Conservation (phyloP, 2,329 filamentous ascomycete species). For the Penicillium sp. region DNA sequence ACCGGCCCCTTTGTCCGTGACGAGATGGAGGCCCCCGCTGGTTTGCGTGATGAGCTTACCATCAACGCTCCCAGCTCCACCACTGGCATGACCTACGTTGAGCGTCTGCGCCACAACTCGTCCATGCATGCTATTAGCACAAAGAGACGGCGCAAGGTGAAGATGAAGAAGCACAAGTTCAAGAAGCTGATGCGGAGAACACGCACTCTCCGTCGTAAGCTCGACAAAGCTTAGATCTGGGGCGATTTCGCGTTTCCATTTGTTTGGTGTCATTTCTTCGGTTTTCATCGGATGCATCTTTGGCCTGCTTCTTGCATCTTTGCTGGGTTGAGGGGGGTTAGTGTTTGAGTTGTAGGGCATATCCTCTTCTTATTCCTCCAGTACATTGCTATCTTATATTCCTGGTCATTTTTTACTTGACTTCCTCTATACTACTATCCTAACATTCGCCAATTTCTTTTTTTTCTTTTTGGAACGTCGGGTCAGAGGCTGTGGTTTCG, state of each 20-base stretch:
- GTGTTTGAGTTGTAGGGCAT: slow-evolving; percentile 20
- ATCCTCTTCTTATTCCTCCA: slow-evolving; percentile 9
- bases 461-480: slow-evolving; percentile 2
- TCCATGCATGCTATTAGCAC: slow-evolving; percentile 84
- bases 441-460: slow-evolving; percentile 17
- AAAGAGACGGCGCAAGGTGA: slow-evolving; percentile 86
- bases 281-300: slow-evolving; percentile 20
- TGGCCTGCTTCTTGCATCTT: slow-evolving; percentile 24
- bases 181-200: slow-evolving; percentile 98
- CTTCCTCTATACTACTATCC: slow-evolving; percentile 12
- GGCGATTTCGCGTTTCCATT: slow-evolving; percentile 5
- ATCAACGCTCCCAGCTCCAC: slow-evolving; percentile 59
- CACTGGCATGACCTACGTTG: slow-evolving; percentile 56
- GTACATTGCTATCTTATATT: slow-evolving; percentile 7
- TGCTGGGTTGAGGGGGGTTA: slow-evolving; percentile 15
- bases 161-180: slow-evolving; percentile 99
- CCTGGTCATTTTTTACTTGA: neutral
- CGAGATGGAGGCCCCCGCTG: slow-evolving; percentile 39
- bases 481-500: neutral
- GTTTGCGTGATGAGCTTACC: slow-evolving; percentile 26
- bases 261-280: slow-evolving; percentile 11
- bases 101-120: slow-evolving; percentile 61
- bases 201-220: slow-evolving; percentile 80
- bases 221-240: slow-evolving; percentile 59
- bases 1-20: slow-evolving; percentile 51